Conservation (phyloP, 2,329 filamentous ascomycete species). For the Orbilia javanica region DNA sequence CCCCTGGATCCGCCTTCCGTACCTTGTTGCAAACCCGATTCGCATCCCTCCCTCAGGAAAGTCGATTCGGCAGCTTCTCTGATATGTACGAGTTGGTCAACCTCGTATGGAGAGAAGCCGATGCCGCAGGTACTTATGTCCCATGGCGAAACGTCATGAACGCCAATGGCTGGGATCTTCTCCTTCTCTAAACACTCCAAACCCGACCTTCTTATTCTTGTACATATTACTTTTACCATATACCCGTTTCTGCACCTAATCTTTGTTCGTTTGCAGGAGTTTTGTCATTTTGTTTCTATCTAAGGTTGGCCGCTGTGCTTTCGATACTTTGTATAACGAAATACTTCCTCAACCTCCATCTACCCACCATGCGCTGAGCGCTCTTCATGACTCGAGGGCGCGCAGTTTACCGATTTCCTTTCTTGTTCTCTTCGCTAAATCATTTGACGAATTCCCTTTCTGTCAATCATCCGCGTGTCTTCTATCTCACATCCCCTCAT, state of each 20-base stretch:
- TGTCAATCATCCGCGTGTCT: constrained; percentile 19
- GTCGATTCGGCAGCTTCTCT: constrained; percentile 85
- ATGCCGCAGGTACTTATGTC: constrained; percentile 74
- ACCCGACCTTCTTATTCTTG: constrained; percentile 30
- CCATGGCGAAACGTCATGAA: constrained; percentile 97
- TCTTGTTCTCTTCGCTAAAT: constrained; percentile 20
- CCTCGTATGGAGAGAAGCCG: constrained; percentile 84
- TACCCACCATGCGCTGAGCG: constrained; percentile 48
- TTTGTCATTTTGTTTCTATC: constrained; percentile 26
- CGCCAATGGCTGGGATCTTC: constrained; percentile 89
- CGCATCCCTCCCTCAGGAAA: constrained; percentile 79
- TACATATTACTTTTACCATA: constrained; percentile 57
- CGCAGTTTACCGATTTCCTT: constrained; percentile 49
- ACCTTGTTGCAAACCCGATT: constrained; percentile 81
- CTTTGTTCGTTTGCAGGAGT: constrained; percentile 26
- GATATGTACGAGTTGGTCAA: constrained; percentile 81
- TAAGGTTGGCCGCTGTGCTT: constrained; percentile 35
- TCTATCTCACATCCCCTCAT: constrained; percentile 34
- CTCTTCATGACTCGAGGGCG: constrained; percentile 57
- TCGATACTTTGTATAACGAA: constrained; percentile 53
- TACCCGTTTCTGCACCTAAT: constrained; percentile 43
- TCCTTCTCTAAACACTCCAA: constrained; percentile 77
- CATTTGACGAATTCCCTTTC: constrained; percentile 49
- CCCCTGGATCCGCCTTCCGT: constrained; percentile 80
- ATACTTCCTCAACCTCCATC: constrained; percentile 13